Percentiles rank a stretch among this genome's conserved stretches.
phyloP scores from a whole-genome alignment of 108 stramenopile species.

The Nitzschia sp. region DNA sequence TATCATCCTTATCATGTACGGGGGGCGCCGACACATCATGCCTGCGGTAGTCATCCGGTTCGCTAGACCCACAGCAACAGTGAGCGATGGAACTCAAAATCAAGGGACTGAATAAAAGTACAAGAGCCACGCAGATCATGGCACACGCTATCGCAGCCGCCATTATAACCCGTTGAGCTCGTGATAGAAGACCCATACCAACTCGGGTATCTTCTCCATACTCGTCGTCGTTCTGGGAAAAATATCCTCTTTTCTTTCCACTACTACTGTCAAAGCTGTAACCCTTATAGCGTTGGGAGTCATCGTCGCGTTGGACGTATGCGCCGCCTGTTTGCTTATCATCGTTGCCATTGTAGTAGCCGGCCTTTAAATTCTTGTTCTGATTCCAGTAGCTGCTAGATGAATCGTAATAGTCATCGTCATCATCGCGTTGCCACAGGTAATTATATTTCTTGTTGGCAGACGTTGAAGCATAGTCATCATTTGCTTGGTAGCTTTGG shows the following conservation, averaged over 20 bases:
- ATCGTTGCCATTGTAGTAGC: neutral
- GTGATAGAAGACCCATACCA: neutral
- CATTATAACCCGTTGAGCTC: neutral
- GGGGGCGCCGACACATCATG: no score
- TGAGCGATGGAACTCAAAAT: neutral
- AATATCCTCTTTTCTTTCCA: neutral
- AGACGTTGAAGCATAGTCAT: no score
- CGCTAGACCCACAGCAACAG: neutral
- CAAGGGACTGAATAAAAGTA: neutral
- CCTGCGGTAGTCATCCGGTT: no score
- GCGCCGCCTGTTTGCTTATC: neutral
- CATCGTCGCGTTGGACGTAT: conserved; percentile 1
- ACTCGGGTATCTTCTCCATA: neutral
- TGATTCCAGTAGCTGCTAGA: neutral
- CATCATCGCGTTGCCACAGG: conserved; percentile 21
- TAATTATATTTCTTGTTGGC: conserved; percentile 1
- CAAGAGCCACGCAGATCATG: neutral
- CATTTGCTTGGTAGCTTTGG: neutral
- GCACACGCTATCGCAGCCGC: neutral
- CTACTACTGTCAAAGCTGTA: neutral
- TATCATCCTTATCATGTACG: no score
- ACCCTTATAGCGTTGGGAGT: neutral
- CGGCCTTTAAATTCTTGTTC: conserved; percentile 3
- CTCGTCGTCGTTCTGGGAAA: neutral
- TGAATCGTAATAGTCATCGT: conserved; percentile 4